Conservation (phyloP, 2,329 filamentous ascomycete genomes). For the Penicillium sp. region DNA sequence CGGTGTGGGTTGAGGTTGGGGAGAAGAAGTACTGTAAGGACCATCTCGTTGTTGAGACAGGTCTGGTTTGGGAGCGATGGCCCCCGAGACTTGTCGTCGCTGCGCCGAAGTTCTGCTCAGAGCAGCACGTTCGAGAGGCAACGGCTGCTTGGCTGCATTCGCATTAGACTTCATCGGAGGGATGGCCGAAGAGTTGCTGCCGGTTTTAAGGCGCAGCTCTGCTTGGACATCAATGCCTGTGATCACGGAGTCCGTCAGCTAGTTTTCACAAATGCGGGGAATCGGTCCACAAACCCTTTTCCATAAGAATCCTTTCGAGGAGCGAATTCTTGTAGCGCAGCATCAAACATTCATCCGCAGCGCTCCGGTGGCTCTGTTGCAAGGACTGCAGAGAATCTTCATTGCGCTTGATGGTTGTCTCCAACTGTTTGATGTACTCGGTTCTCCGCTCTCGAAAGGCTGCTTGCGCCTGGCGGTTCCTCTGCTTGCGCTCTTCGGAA, state of each 20-base stretch:
- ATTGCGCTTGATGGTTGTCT: slow-evolving; percentile 95
- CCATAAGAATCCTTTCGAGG: slow-evolving; percentile 87
- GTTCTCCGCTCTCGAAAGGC: slow-evolving; percentile 95
- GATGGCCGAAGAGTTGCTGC: slow-evolving; percentile 72
- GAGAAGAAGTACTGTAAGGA: slow-evolving; percentile 50
- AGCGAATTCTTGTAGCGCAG: slow-evolving; percentile 97
- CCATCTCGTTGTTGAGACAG: slow-evolving; percentile 48
- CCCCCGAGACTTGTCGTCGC: slow-evolving; percentile 63
- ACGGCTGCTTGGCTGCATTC: slow-evolving; percentile 61
- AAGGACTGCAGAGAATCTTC: slow-evolving; percentile 90
- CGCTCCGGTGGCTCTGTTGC: slow-evolving; percentile 88
- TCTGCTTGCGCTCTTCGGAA: slow-evolving; percentile 95
- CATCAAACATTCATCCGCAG: slow-evolving; percentile 96
- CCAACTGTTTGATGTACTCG: slow-evolving; percentile 98
- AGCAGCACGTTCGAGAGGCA: slow-evolving; percentile 74
- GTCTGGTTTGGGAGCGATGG: slow-evolving; percentile 67
- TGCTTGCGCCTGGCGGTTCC: slow-evolving; percentile 94
- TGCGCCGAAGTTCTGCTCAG: slow-evolving; percentile 72
- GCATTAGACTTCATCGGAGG: slow-evolving; percentile 56
- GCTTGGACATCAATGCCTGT: slow-evolving; percentile 97
- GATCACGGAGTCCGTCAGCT: slow-evolving; percentile 3
- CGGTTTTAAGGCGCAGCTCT: slow-evolving; percentile 87
- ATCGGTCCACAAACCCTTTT: slow-evolving; percentile 68
- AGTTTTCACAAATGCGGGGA: not conserved
- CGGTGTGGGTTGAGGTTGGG: slow-evolving; percentile 76